Evolutionary conservation across 2,329 filamentous ascomycete genomes (phyloP), one percentile per base, ranked within the genome.

Genomic region (Alternaria consortialis): DNA sequence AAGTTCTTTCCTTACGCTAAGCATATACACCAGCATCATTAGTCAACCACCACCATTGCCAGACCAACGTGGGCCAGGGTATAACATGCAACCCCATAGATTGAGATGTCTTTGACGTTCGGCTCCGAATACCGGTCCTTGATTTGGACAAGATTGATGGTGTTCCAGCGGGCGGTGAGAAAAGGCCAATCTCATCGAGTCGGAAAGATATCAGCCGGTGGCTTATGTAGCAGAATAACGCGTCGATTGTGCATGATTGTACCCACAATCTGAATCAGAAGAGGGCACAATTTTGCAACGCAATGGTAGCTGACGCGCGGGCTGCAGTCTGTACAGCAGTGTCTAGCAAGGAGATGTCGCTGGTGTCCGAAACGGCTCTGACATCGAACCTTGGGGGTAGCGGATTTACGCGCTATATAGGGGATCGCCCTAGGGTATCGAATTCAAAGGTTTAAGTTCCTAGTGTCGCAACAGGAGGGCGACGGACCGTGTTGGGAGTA

Each of bases 21-120:
- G 32, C 29, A 50, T 47, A 43, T 42, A 40, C 34, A 40, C 40
- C 31, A 52, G 34, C 15, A 46, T 47, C 32, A 42, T 58, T 48
- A 32, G 42, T 58, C 58, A 37, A 44, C 25, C 29, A 15, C 46
- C 39, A 60, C 25, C 56, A 43, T 20, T 20, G 29, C 51, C 27
- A 55, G 56, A 59, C 43, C 37, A 37, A 37, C 51, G 43, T 46
- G 27, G 44, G 37, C 37, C 52, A 59, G 57, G 57, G 43, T 50
- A 43, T 31, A 42, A 34, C 40, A 25, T 48, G 20, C 52, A 43
- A 56, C 52, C 31, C 51, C 52, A 56, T 34, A 56, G 46, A 36
- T 13, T 52, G 37, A 56, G 52, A 44, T 43, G 46, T 17, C 20
- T 34, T 46, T 40, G 37, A 20, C 44, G 25, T 40, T 46, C 57